Percentiles rank a stretch among this genome's conserved stretches.
Conservation (phyloP, 2,329 filamentous ascomycete species). For the Myriosclerotinia scirpicola region DNA sequence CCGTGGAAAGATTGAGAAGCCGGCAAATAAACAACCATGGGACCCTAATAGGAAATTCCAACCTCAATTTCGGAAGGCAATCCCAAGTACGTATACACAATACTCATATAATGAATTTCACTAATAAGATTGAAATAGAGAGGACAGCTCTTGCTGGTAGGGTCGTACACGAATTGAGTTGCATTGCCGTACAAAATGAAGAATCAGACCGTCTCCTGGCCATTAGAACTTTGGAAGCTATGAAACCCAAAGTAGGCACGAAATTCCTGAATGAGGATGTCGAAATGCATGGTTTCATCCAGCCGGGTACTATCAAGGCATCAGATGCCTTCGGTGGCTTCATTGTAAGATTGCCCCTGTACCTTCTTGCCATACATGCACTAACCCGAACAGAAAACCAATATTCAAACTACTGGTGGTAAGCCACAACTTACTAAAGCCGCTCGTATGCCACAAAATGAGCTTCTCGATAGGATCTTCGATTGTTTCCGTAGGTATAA, state of each 20-base stretch:
- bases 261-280: constrained; percentile 41
- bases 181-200: constrained; percentile 68
- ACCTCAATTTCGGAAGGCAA: constrained; percentile 68
- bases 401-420: constrained; percentile 52
- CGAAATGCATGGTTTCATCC: constrained; percentile 50
- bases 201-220: constrained; percentile 65
- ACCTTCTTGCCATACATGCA: constrained; percentile 12
- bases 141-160: constrained; percentile 74
- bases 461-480: constrained; percentile 84
- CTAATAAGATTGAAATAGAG: constrained; percentile 50
- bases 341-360: constrained; percentile 50
- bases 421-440: constrained; percentile 77
- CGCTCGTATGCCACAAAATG: constrained; percentile 83
- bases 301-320: constrained; percentile 52
- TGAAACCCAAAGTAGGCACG: constrained; percentile 59
- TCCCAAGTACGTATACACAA: constrained; percentile 60
- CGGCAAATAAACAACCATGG: constrained; percentile 44
- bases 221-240: constrained; percentile 57
- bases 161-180: constrained; percentile 74
- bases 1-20: constrained; percentile 47
- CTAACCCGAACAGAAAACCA: constrained; percentile 50
- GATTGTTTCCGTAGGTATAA: constrained; percentile 79
- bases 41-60: constrained; percentile 54
- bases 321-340: constrained; percentile 51
- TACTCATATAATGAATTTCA: neutral